These are phyloP conservation scores for Tephrocybe sp. DNA, from an alignment of 768 basidiomycete species.

Conservation along the genomic window DNA sequence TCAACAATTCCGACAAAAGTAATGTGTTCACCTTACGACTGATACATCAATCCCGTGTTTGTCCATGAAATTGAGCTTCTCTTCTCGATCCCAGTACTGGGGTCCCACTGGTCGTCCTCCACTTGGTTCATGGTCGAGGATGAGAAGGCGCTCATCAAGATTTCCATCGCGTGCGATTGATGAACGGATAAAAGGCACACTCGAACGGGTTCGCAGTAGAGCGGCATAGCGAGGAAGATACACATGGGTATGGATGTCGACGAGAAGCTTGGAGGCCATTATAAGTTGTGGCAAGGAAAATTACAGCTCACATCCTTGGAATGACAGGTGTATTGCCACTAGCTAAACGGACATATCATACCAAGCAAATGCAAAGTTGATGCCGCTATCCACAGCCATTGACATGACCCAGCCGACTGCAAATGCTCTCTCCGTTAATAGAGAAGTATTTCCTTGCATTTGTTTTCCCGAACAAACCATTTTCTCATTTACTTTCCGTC, in stretches of 20 bases:
- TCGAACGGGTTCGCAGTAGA: slow-evolving; percentile 59
- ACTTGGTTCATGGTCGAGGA: slow-evolving; percentile 77
- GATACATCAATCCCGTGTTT: slow-evolving; percentile 77
- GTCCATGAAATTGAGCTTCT: slow-evolving; percentile 86
- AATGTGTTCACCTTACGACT: slow-evolving; percentile 58
- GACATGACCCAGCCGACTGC: slow-evolving; percentile 4
- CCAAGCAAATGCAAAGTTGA: slow-evolving; percentile 20
- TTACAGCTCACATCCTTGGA: no score
- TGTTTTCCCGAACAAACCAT: neutral
- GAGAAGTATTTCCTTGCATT: slow-evolving; percentile 21
- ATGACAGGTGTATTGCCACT: no score
- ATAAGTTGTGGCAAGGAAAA: no score
- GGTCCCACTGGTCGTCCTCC: slow-evolving; percentile 78
- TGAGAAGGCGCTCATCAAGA: slow-evolving; percentile 67
- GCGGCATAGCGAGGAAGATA: slow-evolving; percentile 79
- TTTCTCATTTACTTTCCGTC: slow-evolving; percentile 1
- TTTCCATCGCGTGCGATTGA: slow-evolving; percentile 41
- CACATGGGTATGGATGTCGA: slow-evolving; percentile 86
- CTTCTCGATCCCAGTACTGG: slow-evolving; percentile 76
- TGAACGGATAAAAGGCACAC: slow-evolving; percentile 65
- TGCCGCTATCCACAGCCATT: slow-evolving; percentile 1
- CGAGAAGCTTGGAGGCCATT: slow-evolving; percentile 40
- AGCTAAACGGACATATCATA: neutral
- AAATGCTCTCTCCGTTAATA: slow-evolving; percentile 21
- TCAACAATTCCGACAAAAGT: neutral